phyloP scores from a whole-genome alignment of 495 filamentous ascomycete genomes.

The Echria macrotheca region DNA sequence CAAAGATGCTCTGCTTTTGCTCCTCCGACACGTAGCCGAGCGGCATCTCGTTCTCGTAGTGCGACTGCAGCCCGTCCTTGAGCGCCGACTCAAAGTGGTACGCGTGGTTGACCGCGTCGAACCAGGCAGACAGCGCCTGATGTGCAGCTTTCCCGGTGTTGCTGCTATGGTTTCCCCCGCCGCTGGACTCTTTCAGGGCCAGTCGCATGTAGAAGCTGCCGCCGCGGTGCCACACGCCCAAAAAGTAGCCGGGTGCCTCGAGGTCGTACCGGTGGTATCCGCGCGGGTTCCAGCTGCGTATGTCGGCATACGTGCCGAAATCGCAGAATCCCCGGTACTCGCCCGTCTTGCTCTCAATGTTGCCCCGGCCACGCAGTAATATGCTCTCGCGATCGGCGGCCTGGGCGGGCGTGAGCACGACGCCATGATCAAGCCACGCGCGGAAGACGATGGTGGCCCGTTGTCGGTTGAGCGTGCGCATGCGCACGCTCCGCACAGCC shows the following conservation, averaged over 20 bases:
- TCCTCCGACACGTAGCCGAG: constrained; percentile 31
- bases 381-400: constrained; percentile 65
- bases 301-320: constrained; percentile 37
- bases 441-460: constrained; percentile 76
- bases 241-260: constrained; percentile 45
- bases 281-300: constrained; percentile 32
- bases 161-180: constrained; percentile 38
- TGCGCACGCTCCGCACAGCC: constrained; percentile 76
- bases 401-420: constrained; percentile 57
- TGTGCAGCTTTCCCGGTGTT: too few species aligned
- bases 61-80: constrained; percentile 28
- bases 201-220: constrained; percentile 47
- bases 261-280: constrained; percentile 47
- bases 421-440: constrained; percentile 46
- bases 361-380: constrained; percentile 51
- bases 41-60: constrained; percentile 32
- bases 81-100: constrained; percentile 33
- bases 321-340: constrained; percentile 40
- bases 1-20: constrained; percentile 28
- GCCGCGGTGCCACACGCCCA: constrained; percentile 46
- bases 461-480: constrained; percentile 84
- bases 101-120: constrained; percentile 61
- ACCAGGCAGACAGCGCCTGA: constrained; percentile 72
- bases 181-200: constrained; percentile 62
- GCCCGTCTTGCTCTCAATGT: constrained; percentile 41